These are phyloP conservation scores for Eucalyptus erythrocorys DNA, from an alignment of 345 rosid species.

Conservation along the genomic window DNA sequence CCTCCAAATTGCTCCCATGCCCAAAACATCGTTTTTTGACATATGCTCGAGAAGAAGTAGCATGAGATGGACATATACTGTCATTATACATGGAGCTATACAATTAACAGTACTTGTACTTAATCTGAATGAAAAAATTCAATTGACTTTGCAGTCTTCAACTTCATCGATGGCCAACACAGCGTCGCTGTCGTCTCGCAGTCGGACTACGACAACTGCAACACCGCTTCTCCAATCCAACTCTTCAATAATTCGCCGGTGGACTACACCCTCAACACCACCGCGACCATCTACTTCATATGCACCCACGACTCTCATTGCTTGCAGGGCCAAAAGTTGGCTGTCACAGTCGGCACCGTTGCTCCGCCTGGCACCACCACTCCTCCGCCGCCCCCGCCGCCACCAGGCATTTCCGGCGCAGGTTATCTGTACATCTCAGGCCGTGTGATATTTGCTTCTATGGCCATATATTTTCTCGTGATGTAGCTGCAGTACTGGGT, in stretches of 20 bases:
- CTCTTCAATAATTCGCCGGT: background rate
- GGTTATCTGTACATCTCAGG: background rate
- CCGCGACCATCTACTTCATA: constrained; percentile 2
- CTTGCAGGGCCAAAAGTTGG: background rate
- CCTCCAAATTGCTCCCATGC: background rate
- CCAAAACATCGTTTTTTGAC: background rate
- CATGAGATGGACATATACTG: background rate
- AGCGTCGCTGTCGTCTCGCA: constrained; percentile 8
- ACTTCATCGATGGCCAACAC: constrained; percentile 5
- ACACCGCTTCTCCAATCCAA: background rate
- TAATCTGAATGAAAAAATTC: background rate
- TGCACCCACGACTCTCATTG: constrained; percentile 8
- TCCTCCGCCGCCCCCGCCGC: background rate
- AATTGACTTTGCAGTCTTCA: constrained; percentile 6
- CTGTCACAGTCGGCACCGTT: background rate
- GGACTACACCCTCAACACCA: background rate
- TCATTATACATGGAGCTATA: background rate
- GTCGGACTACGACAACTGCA: constrained; percentile 1
- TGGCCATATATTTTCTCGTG: background rate
- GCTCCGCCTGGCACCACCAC: background rate
- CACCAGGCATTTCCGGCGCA: background rate
- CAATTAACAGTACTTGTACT: background rate
- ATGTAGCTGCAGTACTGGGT: background rate
- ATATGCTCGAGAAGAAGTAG: background rate
- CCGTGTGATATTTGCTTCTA: background rate